Conservation (phyloP, 768 basidiomycete species). For the Tremella yokohamensis region DNA sequence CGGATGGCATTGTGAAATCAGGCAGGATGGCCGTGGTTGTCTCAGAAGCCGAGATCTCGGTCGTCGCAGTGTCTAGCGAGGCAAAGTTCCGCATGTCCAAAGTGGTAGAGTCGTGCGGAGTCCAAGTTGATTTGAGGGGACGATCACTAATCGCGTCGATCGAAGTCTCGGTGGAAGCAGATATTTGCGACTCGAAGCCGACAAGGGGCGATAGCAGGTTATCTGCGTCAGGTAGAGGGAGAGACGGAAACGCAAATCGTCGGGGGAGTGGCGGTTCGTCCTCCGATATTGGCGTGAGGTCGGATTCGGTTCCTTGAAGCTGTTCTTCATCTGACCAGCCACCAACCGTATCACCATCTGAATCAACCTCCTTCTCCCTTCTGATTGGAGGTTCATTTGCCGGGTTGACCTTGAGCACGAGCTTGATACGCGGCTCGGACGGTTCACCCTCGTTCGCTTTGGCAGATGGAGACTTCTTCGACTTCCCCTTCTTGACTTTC, state of each 20-base stretch:
- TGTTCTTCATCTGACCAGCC: conserved; percentile 29
- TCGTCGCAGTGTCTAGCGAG: background rate
- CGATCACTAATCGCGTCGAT: background rate
- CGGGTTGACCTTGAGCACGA: conserved; percentile 21
- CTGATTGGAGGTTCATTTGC: conserved; percentile 7
- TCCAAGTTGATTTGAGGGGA: background rate
- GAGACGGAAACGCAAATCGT: background rate
- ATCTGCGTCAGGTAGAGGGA: background rate
- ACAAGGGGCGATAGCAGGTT: background rate
- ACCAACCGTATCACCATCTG: conserved; percentile 44
- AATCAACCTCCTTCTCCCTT: conserved; percentile 35
- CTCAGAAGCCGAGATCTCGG: too few species aligned
- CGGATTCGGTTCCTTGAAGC: background rate
- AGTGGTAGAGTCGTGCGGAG: background rate
- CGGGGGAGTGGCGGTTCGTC: background rate
- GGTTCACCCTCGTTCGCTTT: background rate
- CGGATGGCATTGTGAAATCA: too few species aligned
- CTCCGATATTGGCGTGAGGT: background rate
- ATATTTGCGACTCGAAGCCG: background rate
- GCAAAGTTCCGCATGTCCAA: background rate
- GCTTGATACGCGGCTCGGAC: background rate
- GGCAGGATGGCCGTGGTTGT: too few species aligned
- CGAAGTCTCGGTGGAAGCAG: background rate
- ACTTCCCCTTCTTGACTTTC: background rate
- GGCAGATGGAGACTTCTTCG: conserved; percentile 1